A percentile compares a stretch with the other conserved stretches of the same genome.
Evolutionary conservation across 2,329 filamentous ascomycete genomes (phyloP).

Genomic region (Ascochyta viciae-villosae): DNA sequence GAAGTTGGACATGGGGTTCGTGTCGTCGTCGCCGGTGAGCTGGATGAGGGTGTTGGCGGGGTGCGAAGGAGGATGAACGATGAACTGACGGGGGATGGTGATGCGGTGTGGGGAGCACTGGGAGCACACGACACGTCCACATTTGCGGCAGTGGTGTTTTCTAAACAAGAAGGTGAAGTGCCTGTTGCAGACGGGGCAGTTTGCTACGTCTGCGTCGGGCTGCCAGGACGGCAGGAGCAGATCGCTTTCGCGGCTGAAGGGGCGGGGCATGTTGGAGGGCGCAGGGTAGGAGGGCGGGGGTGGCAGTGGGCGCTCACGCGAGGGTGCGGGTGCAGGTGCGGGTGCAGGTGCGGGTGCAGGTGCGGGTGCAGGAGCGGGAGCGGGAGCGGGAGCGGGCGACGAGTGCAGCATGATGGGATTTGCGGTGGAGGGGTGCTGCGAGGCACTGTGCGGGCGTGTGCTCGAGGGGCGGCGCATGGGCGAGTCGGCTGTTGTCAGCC

Average conservation of each 20-base stretch:
- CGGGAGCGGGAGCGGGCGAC: slow-evolving; percentile 27
- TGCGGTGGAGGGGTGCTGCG: slow-evolving; percentile 21
- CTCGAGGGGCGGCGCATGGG: slow-evolving; percentile 41
- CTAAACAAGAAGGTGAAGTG: slow-evolving; percentile 85
- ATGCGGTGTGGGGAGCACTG: slow-evolving; percentile 93
- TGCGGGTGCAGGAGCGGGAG: slow-evolving; percentile 5
- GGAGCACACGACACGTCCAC: slow-evolving; percentile 88
- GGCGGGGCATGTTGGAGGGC: slow-evolving; percentile 10
- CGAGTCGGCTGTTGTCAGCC: slow-evolving; percentile 43
- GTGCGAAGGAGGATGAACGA: slow-evolving; percentile 71
- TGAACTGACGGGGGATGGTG: slow-evolving; percentile 91
- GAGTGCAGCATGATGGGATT: slow-evolving; percentile 35
- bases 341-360: slow-evolving; percentile 10
- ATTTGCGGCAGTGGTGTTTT: slow-evolving; percentile 96
- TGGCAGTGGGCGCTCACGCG: slow-evolving; percentile 17
- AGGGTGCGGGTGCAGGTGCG: neutral
- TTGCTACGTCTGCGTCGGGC: slow-evolving; percentile 80
- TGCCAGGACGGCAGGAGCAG: slow-evolving; percentile 81
- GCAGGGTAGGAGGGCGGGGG: slow-evolving; percentile 20
- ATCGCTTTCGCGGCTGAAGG: slow-evolving; percentile 46
- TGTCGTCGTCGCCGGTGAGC: slow-evolving; percentile 52
- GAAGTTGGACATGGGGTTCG: slow-evolving; percentile 35
- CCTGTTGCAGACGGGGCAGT: slow-evolving; percentile 82
- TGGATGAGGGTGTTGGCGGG: slow-evolving; percentile 48
- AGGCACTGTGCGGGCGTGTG: slow-evolving; percentile 30